Conservation (phyloP, 306 rosid genomes). For the Canavalia gladiata region DNA sequence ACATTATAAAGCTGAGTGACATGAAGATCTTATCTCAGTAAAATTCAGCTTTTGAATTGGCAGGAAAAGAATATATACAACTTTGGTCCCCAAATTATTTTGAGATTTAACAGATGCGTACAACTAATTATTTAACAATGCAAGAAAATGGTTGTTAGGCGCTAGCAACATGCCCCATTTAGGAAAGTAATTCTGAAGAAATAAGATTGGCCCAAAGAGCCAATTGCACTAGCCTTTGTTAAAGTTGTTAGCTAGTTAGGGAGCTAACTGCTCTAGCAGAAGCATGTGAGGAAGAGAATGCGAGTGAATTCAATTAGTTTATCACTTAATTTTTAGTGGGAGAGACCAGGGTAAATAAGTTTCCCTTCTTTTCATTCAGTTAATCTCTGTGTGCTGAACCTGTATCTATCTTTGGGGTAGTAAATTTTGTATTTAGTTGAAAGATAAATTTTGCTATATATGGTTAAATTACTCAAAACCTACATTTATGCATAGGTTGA, state of each 20-base stretch:
- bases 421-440: neutral
- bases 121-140: conserved; percentile 8
- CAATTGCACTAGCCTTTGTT: neutral
- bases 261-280: neutral
- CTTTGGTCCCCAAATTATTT: neutral
- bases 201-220: neutral
- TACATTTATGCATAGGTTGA: conserved; percentile 12
- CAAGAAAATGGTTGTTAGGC: neutral
- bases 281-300: neutral
- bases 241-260: neutral
- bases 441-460: neutral
- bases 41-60: conserved; percentile 7
- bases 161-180: neutral
- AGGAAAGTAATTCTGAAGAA: neutral
- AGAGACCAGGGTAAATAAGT: neutral
- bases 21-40: neutral
- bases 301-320: neutral
- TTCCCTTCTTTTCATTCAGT: neutral
- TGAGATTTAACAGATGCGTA: neutral
- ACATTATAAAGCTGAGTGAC: conserved; percentile 12
- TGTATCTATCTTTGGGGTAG: neutral
- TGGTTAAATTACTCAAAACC: conserved; percentile 23
- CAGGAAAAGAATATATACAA: neutral
- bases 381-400: neutral
- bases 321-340: neutral